Conservation (phyloP, 1,139 yeast genomes). For the Scheffersomyces parashehatae region DNA sequence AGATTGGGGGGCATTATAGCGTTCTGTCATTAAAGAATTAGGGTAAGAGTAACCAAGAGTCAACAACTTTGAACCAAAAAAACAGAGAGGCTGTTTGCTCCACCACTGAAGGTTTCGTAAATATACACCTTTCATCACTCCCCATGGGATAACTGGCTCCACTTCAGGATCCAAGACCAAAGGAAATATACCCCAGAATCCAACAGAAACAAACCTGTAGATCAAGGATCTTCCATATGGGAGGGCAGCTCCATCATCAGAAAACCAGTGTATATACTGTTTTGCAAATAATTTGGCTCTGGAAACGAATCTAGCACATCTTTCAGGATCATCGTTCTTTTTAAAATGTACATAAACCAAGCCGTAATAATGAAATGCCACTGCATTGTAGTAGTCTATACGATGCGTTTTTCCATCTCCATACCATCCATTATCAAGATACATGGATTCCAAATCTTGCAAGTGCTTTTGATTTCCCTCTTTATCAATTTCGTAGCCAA, state of each 20-base stretch:
- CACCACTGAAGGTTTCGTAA: slow-evolving; percentile 26
- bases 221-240: slow-evolving; percentile 67
- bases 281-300: slow-evolving; percentile 20
- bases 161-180: slow-evolving; percentile 14
- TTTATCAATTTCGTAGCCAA: slow-evolving; percentile 17
- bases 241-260: slow-evolving; percentile 46
- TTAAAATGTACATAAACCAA: slow-evolving; percentile 15
- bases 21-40: slow-evolving; percentile 23
- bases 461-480: slow-evolving; percentile 13
- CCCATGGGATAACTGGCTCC: slow-evolving; percentile 13
- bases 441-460: slow-evolving; percentile 18
- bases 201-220: slow-evolving; percentile 24
- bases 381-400: slow-evolving; percentile 27
- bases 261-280: slow-evolving; percentile 20
- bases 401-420: slow-evolving; percentile 22
- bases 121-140: slow-evolving; percentile 22
- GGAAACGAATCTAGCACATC: slow-evolving; percentile 11
- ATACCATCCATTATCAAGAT: slow-evolving; percentile 29
- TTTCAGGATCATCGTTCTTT: slow-evolving; percentile 12
- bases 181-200: slow-evolving; percentile 28
- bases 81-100: slow-evolving; percentile 22
- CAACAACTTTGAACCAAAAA: slow-evolving; percentile 16
- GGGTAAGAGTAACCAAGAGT: slow-evolving; percentile 28
- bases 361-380: slow-evolving; percentile 28
- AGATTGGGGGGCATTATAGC: slow-evolving; percentile 27